phyloP scores from a whole-genome alignment of 805 yeast genomes.

The Nakazawaea wickerhamii region DNA sequence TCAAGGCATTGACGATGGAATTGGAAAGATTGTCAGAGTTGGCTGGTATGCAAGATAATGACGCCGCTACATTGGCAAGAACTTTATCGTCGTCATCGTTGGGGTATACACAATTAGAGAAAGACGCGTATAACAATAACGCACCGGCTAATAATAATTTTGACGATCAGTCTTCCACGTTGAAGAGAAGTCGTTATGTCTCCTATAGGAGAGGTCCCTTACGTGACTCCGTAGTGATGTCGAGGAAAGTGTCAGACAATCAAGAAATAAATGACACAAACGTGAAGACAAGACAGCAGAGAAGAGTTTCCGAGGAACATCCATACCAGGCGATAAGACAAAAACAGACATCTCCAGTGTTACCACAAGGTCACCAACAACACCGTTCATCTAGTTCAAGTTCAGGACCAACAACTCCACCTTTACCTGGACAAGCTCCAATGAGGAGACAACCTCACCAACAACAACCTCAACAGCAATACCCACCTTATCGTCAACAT shows the following conservation, averaged over 20 bases:
- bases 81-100: constrained; percentile 68
- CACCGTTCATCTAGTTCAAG: constrained; percentile 17
- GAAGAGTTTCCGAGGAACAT: constrained; percentile 14
- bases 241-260: constrained; percentile 12
- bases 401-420: constrained; percentile 6
- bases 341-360: no score
- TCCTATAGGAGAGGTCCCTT: constrained; percentile 37
- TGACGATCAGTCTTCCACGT: constrained; percentile 11
- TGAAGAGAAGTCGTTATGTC: constrained; percentile 44
- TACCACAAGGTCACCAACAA: no score
- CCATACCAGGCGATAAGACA: constrained; percentile 9
- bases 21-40: constrained; percentile 65
- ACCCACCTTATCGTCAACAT: constrained; percentile 15
- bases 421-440: no score
- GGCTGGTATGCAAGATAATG: constrained; percentile 75
- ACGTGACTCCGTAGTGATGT: constrained; percentile 15
- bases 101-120: constrained; percentile 50
- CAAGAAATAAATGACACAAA: constrained; percentile 6
- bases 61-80: constrained; percentile 79
- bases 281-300: constrained; percentile 6
- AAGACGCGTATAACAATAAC: constrained; percentile 29
- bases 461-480: constrained; percentile 8
- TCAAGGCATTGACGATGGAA: constrained; percentile 69
- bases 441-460: constrained; percentile 7
- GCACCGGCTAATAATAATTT: not conserved